phyloP scores from a whole-genome alignment of 495 filamentous ascomycete species.

The Penicillium alfredii region DNA sequence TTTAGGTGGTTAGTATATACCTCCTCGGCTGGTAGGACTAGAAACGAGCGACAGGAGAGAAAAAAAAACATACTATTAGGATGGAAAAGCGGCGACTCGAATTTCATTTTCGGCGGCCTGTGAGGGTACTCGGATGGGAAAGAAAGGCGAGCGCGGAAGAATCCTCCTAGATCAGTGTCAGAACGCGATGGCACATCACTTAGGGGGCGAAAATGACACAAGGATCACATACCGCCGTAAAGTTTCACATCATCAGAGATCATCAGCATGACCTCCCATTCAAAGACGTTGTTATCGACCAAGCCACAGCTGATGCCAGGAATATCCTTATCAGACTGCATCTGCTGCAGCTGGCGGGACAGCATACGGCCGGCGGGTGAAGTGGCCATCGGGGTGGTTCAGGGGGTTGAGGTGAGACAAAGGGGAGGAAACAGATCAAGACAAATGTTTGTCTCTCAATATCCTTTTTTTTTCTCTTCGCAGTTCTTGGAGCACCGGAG shows the following conservation, averaged over 20 bases:
- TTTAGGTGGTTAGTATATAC: not conserved
- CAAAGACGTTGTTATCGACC: constrained; percentile 84
- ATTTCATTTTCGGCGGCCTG: constrained; percentile 85
- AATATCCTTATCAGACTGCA: constrained; percentile 86
- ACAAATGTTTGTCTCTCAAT: too few species aligned
- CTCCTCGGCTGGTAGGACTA: not conserved
- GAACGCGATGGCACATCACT: not conserved
- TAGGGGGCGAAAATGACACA: not conserved
- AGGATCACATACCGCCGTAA: constrained; percentile 67
- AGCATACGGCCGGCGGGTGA: constrained; percentile 69
- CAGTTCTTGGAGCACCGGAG: not conserved
- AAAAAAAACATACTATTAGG: constrained; percentile 76
- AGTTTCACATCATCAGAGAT: constrained; percentile 93
- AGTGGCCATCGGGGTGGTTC: constrained; percentile 37
- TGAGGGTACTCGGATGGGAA: constrained; percentile 84
- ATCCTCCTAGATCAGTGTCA: constrained; percentile 56
- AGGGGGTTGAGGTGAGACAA: constrained; percentile 2
- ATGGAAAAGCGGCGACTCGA: constrained; percentile 85
- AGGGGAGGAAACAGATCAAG: constrained; percentile 1
- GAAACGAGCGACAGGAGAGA: not conserved
- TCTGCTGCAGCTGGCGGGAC: constrained; percentile 79
- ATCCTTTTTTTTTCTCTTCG: too few species aligned
- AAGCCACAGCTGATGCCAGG: constrained; percentile 91
- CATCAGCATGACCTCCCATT: constrained; percentile 99
- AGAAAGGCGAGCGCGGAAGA: constrained; percentile 74